A percentile compares a stretch with the other conserved stretches of the same genome.
These are phyloP conservation scores for Ustilago trichophora DNA, from an alignment of 1,284 basidiomycete genomes.

Conservation along the genomic window DNA sequence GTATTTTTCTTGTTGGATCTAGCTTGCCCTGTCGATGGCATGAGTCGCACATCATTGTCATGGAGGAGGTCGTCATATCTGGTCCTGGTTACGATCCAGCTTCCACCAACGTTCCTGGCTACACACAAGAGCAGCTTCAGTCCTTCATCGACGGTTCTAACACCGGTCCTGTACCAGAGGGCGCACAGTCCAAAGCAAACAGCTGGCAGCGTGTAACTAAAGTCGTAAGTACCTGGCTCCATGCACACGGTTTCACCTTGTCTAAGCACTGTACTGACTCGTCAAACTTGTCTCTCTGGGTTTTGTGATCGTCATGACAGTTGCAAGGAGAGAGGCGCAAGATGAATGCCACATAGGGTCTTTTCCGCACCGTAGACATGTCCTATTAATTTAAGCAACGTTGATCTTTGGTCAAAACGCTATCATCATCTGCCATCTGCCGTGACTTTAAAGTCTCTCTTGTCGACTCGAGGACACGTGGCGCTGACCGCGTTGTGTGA, in stretches of 20 bases:
- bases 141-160: slow-evolving; percentile 44
- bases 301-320: slow-evolving; percentile 4
- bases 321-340: slow-evolving; percentile 57
- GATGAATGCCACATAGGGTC: slow-evolving; percentile 37
- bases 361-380: too few species aligned
- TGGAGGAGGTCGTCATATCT: slow-evolving; percentile 64
- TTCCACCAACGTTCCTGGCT: slow-evolving; percentile 56
- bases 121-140: slow-evolving; percentile 48
- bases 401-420: too few species aligned
- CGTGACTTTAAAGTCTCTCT: neutral
- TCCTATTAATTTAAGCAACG: too few species aligned
- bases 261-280: too few species aligned
- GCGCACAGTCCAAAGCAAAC: slow-evolving; percentile 54
- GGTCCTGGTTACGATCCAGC: slow-evolving; percentile 54
- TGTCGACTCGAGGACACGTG: too few species aligned
- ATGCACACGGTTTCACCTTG: neutral
- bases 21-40: slow-evolving; percentile 65
- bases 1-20: neutral
- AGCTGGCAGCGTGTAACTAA: slow-evolving; percentile 60
- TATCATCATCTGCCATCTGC: too few species aligned
- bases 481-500: too few species aligned
- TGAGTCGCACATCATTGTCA: slow-evolving; percentile 63
- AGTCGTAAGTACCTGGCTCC: slow-evolving; percentile 46
- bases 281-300: too few species aligned
- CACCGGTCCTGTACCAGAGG: slow-evolving; percentile 23